phyloP scores from a whole-genome alignment of 192 early-diverging fungal species.

The Entrophospora sp. region DNA sequence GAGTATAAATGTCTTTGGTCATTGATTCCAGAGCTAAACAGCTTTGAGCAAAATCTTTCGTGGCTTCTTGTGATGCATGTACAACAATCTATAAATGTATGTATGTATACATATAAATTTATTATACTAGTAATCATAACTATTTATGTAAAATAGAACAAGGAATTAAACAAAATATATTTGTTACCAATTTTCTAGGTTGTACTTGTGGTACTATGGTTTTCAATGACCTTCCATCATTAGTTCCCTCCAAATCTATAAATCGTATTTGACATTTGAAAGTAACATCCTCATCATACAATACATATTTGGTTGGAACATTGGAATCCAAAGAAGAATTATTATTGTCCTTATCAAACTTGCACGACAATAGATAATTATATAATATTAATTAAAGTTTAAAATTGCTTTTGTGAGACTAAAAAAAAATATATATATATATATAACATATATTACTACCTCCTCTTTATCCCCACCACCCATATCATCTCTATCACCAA shows the following conservation, averaged over 20 bases:
- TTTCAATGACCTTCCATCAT: constrained; percentile 76
- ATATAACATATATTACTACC: constrained; percentile 20
- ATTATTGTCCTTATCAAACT: background rate
- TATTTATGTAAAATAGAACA: too few relatives aligned
- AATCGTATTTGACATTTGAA: constrained; percentile 70
- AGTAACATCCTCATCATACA: constrained; percentile 42
- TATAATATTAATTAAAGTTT: background rate
- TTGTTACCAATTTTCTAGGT: constrained; percentile 68
- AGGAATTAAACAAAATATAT: background rate
- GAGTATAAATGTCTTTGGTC: constrained; percentile 75
- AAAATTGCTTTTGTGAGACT: too few relatives aligned
- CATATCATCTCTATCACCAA: too few relatives aligned
- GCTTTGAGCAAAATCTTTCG: too few relatives aligned
- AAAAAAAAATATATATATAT: too few relatives aligned
- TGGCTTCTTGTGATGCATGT: too few relatives aligned
- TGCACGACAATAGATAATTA: too few relatives aligned
- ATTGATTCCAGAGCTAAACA: too few relatives aligned
- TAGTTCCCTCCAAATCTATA: constrained; percentile 86
- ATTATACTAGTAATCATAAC: constrained; percentile 49
- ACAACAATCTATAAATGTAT: too few relatives aligned
- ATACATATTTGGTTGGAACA: constrained; percentile 74
- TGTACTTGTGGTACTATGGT: constrained; percentile 84
- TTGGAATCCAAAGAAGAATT: constrained; percentile 43
- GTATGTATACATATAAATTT: too few relatives aligned
- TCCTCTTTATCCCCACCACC: too few relatives aligned